Base-by-base conservation (phyloP, 2,329 filamentous ascomycete species). In the Dryadomyces quercivorus region DNA sequence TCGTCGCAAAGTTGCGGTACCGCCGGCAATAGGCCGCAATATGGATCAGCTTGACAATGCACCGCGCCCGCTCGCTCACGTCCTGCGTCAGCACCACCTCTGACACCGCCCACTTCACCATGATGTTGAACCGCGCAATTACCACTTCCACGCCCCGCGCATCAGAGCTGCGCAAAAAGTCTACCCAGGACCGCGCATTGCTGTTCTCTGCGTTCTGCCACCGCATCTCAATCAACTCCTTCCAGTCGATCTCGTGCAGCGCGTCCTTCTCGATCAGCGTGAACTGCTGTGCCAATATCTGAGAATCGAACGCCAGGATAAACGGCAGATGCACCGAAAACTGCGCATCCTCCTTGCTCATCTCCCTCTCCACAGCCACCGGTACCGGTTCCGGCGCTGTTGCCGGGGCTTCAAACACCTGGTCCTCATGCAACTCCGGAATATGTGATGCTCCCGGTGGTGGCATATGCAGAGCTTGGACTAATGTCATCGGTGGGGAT, bases 241-340 rank as follows among this genome's bases (percentile, higher is more conserved):
- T 89, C 88, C 88, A 93, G 68, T 92, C 87, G 58, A 93, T 86
- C 66, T 92, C 88, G 61, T 89, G 87, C 21, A 93, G 73, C 1
- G 87, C 88, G 64, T 92, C 88, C 66, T 92, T 91, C 64, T 93
- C 88, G 49, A 93, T 88, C 38, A 93, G 75, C 0, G 87, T 92
- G 61, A 93, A 88, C 62, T 93, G 88, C 66, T 91, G 85, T 2
- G 88, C 88, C 26, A 93, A 75, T 3, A 85, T 73, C 60, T 88
- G 82, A 6, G 88, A 89, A 62, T 90, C 86, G 61, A 90, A 91
- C 0, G 86, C 86, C 22, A 93, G 73, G 55, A 90, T 84, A 66
- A 93, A 93, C 0, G 88, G 88, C 40, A 92, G 68, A 66, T 93
- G 88, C 4, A 76, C 75, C 2, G 75, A 72, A 57, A 69, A 73